Base-by-base conservation (phyloP, 225 moss, liverwort and hornwort species). In the Takakia lepidozioides region DNA sequence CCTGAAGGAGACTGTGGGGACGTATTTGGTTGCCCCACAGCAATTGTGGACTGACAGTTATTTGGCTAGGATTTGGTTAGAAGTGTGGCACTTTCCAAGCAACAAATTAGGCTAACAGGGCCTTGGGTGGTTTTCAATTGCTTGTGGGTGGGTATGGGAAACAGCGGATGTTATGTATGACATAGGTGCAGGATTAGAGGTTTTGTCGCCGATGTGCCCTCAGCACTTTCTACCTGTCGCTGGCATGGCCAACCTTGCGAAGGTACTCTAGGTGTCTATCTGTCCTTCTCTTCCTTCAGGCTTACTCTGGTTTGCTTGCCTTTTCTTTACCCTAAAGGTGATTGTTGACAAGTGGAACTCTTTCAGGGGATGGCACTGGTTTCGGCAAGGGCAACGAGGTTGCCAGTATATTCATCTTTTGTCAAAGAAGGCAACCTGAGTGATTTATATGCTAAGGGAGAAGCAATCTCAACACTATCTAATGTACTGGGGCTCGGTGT, bases 401-500 rank as follows among this genome's bases (percentile, higher is more conserved):
- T 98, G 25, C 90, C 95, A 25, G 85, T 98, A 20, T 98, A 98
- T 71, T 82, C 95, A 27, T 69, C 95, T 35, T 98, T 98, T 62
- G 95, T 78, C 1, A 87, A 68, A 59, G 95, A 98, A 69, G 89
- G 87, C 27, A 98, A 98, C 52, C 65, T 98, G 61, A 98, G 95
- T 66, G 95, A 98, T 61, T 79, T 98, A 27, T 87, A 98, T 49
- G 95, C 95, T 0, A 98, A 98, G 65, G 95, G 95, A 23, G 95
- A 98, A 78, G 95, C 95, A 25, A 98, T 88, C 44, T 98, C 95
- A 39, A 98, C 95, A 2, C 69, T 98, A 23, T 98, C 95, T 3
- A 98, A 98, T 54, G 95, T 98, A 25, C 56, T 98, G 30, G 95
- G 95, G 59, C 87, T 98, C 10, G 95, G 95, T 42, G 60, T 98